Percentiles rank a stretch among this genome's conserved stretches.
Evolutionary conservation across 2,329 filamentous ascomycete genomes (phyloP).

Genomic region (Coccinonectria pachysandricola): DNA sequence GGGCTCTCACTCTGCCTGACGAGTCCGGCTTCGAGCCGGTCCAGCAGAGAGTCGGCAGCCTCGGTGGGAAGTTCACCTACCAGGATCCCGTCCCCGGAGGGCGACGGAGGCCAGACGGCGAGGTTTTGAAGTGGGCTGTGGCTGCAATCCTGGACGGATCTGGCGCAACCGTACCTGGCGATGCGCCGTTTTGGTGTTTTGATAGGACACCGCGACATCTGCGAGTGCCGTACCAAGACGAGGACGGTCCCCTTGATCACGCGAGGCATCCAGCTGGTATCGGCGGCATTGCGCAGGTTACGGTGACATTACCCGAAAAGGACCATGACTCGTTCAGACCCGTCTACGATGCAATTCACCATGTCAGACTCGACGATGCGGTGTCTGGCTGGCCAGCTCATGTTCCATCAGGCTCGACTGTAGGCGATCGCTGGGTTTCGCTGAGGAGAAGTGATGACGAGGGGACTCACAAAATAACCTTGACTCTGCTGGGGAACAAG

Average conservation of each 20-base stretch:
- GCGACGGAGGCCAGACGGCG: constrained; percentile 43
- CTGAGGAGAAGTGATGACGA: background rate
- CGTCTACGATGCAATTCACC: constrained; percentile 21
- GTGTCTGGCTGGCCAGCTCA: background rate
- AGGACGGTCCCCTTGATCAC: constrained; percentile 7
- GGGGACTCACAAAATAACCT: background rate
- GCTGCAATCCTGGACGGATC: constrained; percentile 29
- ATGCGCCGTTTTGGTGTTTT: constrained; percentile 55
- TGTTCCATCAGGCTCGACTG: background rate
- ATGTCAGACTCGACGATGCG: background rate
- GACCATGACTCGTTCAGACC: constrained; percentile 7
- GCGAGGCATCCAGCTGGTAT: constrained; percentile 40
- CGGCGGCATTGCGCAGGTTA: constrained; percentile 37
- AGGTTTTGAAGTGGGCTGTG: constrained; percentile 48
- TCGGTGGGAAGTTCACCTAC: constrained; percentile 32
- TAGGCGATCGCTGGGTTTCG: background rate
- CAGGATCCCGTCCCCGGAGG: constrained; percentile 39
- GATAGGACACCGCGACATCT: constrained; percentile 48
- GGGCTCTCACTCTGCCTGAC: constrained; percentile 40
- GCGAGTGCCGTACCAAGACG: constrained; percentile 37
- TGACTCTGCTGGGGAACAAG: background rate
- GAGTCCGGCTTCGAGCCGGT: constrained; percentile 27
- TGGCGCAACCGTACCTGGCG: constrained; percentile 30
- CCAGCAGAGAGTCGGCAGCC: constrained; percentile 25
- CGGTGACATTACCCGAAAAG: constrained; percentile 23